A percentile compares a stretch with the other conserved stretches of the same genome.
Conservation (phyloP, 371 early-diverging fungal genomes). For the Dinochytrium kinnereticum region DNA sequence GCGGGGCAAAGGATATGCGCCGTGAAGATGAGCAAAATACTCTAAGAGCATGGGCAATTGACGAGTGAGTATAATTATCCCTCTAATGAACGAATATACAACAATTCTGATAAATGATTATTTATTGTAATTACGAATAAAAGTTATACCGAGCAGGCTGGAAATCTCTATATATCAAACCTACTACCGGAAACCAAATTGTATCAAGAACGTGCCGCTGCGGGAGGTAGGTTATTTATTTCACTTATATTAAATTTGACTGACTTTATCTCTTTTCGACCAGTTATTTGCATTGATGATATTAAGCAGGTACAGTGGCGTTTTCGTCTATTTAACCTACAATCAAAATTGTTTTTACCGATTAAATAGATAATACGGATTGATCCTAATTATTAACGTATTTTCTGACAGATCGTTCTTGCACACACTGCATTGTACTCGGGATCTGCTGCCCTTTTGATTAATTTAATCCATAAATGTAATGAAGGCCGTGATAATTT, state of each 20-base stretch:
- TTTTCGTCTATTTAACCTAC: neutral
- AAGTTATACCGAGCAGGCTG: neutral
- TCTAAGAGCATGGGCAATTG: constrained; percentile 68
- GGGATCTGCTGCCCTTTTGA: constrained; percentile 69
- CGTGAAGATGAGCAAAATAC: constrained; percentile 53
- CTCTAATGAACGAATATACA: neutral
- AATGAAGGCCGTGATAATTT: constrained; percentile 17
- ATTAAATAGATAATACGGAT: no score
- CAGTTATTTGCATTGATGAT: constrained; percentile 68
- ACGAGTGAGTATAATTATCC: constrained; percentile 48
- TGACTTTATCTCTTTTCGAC: neutral
- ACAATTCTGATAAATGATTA: no score
- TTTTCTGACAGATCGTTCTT: constrained; percentile 68
- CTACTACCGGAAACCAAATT: constrained; percentile 69
- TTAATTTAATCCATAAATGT: constrained; percentile 72
- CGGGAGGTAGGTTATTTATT: constrained; percentile 41
- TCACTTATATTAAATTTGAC: neutral
- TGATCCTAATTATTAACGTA: constrained; percentile 37
- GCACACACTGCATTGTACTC: constrained; percentile 71
- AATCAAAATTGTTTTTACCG: neutral
- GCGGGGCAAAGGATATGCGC: constrained; percentile 24
- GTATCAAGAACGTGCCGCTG: constrained; percentile 67
- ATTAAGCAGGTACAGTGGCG: constrained; percentile 63
- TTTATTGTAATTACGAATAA: neutral
- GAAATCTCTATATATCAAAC: constrained; percentile 66